phyloP scores from a whole-genome alignment of 306 rosid species.

The Erythrophleum fordii region DNA sequence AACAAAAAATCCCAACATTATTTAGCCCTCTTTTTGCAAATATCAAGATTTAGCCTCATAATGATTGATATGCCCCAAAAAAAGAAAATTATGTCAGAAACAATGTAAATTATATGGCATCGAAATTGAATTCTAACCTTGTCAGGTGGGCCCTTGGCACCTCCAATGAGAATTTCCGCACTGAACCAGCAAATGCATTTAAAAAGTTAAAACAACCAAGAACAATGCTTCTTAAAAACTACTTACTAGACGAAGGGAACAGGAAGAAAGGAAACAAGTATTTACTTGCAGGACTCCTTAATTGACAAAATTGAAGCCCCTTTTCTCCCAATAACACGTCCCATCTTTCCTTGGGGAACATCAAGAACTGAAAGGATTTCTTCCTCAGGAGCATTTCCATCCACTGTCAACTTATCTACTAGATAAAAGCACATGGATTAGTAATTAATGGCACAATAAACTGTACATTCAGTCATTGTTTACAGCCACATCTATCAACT shows the following conservation, averaged over 20 bases:
- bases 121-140: conserved; percentile 65
- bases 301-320: conserved; percentile 85
- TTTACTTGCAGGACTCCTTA: conserved; percentile 85
- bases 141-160: conserved; percentile 89
- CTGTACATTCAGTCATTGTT: conserved; percentile 13
- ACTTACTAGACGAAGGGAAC: conserved; percentile 31
- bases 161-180: conserved; percentile 90
- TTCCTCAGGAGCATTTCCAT: conserved; percentile 70
- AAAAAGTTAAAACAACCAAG: conserved; percentile 11
- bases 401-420: conserved; percentile 59
- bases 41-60: not conserved
- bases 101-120: not conserved
- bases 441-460: conserved; percentile 23
- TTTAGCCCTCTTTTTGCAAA: not conserved
- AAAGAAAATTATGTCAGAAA: not conserved
- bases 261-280: conserved; percentile 29
- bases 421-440: conserved; percentile 35
- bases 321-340: conserved; percentile 79
- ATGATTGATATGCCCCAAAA: not conserved
- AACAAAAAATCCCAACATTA: not conserved
- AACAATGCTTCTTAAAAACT: conserved; percentile 22
- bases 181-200: conserved; percentile 52
- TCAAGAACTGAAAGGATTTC: conserved; percentile 93
- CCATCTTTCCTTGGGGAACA: conserved; percentile 93
- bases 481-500: conserved; percentile 4